Percentiles rank a stretch among this genome's conserved stretches.
phyloP scores from a whole-genome alignment of 1,139 yeast species.

The Wickerhamomyces sp. region DNA sequence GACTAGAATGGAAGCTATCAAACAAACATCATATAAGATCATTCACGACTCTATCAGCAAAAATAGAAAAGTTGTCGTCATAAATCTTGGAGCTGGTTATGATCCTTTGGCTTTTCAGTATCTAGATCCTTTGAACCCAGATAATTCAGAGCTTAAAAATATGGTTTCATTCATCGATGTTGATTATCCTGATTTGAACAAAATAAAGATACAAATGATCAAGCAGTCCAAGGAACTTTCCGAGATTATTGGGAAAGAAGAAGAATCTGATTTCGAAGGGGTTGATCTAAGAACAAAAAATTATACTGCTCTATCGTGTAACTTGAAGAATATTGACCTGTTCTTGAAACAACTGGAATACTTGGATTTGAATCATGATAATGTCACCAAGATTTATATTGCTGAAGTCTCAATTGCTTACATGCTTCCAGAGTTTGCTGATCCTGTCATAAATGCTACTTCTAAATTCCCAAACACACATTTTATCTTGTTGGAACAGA shows the following conservation, averaged over 20 bases:
- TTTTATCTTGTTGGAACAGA: slow-evolving; percentile 66
- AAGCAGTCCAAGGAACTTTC: slow-evolving; percentile 41
- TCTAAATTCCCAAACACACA: slow-evolving; percentile 45
- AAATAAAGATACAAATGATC: slow-evolving; percentile 51
- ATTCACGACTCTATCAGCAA: slow-evolving; percentile 25
- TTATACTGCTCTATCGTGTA: slow-evolving; percentile 68
- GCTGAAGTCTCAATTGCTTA: slow-evolving; percentile 85
- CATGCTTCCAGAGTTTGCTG: slow-evolving; percentile 68
- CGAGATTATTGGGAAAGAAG: slow-evolving; percentile 37
- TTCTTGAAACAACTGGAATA: slow-evolving; percentile 36
- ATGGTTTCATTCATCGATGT: slow-evolving; percentile 57
- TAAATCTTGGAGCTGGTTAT: slow-evolving; percentile 80
- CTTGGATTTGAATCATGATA: slow-evolving; percentile 22
- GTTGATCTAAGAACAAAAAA: slow-evolving; percentile 38
- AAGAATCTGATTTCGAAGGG: slow-evolving; percentile 17
- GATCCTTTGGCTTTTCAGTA: slow-evolving; percentile 75
- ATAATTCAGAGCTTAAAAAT: slow-evolving; percentile 19
- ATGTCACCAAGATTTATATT: slow-evolving; percentile 51
- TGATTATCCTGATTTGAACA: slow-evolving; percentile 69
- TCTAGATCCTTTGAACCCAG: slow-evolving; percentile 32
- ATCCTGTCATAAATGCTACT: slow-evolving; percentile 52
- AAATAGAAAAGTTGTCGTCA: slow-evolving; percentile 32
- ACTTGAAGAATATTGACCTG: slow-evolving; percentile 45
- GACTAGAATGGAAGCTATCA: slow-evolving; percentile 72
- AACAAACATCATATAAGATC: slow-evolving; percentile 45